Evolutionary conservation across 306 rosid species (phyloP).

Genomic region (Alnus glutinosa): DNA sequence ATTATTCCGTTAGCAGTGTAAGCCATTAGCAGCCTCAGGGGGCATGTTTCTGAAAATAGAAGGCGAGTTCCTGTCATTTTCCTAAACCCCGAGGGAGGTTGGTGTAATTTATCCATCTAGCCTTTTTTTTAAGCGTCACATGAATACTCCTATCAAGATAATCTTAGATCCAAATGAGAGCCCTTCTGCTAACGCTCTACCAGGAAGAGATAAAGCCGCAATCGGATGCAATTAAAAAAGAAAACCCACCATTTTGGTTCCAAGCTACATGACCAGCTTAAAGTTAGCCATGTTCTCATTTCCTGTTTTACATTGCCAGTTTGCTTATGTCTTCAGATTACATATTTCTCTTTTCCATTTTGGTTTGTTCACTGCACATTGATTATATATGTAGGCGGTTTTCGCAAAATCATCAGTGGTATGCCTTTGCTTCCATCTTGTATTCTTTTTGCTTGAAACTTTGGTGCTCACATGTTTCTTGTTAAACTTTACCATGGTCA

Average conservation of each 20-base stretch:
- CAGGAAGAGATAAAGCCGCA: neutral
- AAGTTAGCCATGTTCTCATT: neutral
- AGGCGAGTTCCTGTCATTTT: neutral
- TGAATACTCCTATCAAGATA: neutral
- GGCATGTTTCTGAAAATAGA: neutral
- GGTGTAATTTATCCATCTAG: neutral
- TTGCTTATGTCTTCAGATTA: neutral
- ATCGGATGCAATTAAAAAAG: neutral
- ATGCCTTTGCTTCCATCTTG: neutral
- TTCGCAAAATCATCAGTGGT: neutral
- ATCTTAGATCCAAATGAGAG: neutral
- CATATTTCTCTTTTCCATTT: neutral
- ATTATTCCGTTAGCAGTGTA: neutral
- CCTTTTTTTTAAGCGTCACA: neutral
- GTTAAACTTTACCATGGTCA: constrained; percentile 31
- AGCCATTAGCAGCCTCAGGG: neutral
- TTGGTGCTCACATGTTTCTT: constrained; percentile 24
- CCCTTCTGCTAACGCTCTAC: neutral
- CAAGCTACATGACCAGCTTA: neutral
- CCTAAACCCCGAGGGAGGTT: neutral
- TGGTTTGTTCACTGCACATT: neutral
- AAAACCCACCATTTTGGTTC: neutral
- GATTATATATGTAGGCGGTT: neutral
- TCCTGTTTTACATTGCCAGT: neutral
- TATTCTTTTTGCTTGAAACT: constrained; percentile 9